Conservation (phyloP, 192 early-diverging fungal species). For the Backusella parvicylindrica region DNA sequence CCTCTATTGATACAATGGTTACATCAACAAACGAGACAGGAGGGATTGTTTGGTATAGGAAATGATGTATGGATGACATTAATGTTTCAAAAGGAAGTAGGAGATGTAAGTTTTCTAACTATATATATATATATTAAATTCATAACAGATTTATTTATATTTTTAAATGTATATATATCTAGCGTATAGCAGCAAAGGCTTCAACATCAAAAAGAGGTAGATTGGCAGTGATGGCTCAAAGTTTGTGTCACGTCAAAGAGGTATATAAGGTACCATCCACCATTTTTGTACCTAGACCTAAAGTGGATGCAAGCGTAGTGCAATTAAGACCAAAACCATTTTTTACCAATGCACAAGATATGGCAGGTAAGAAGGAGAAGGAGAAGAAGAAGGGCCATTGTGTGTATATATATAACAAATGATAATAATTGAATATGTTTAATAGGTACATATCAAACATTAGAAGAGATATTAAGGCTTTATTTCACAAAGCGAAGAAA, state of each 20-base stretch:
- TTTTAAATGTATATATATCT: background rate
- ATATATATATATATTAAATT: background rate
- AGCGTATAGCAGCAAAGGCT: slow-evolving; percentile 56
- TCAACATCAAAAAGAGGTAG: slow-evolving; percentile 55
- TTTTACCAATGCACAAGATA: background rate
- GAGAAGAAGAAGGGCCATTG: too few relatives aligned
- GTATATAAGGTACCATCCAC: slow-evolving; percentile 58
- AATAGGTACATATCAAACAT: slow-evolving; percentile 45
- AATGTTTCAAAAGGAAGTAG: slow-evolving; percentile 86
- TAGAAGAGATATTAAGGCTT: slow-evolving; percentile 59
- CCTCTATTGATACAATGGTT: slow-evolving; percentile 73
- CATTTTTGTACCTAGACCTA: slow-evolving; percentile 75
- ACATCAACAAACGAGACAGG: slow-evolving; percentile 43
- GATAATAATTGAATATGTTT: background rate
- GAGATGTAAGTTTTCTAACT: slow-evolving; percentile 44
- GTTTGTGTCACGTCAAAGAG: slow-evolving; percentile 60
- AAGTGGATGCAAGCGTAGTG: slow-evolving; percentile 72
- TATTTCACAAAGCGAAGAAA: slow-evolving; percentile 70
- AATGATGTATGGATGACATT: slow-evolving; percentile 62
- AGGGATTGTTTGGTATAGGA: slow-evolving; percentile 58
- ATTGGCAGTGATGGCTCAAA: slow-evolving; percentile 69
- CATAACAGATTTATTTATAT: background rate
- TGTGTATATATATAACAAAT: too few relatives aligned
- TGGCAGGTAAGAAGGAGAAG: slow-evolving; percentile 33
- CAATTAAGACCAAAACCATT: slow-evolving; percentile 51